Base-by-base conservation (phyloP, 352 stramenopile species). In the Elongisporangium prolatum region DNA sequence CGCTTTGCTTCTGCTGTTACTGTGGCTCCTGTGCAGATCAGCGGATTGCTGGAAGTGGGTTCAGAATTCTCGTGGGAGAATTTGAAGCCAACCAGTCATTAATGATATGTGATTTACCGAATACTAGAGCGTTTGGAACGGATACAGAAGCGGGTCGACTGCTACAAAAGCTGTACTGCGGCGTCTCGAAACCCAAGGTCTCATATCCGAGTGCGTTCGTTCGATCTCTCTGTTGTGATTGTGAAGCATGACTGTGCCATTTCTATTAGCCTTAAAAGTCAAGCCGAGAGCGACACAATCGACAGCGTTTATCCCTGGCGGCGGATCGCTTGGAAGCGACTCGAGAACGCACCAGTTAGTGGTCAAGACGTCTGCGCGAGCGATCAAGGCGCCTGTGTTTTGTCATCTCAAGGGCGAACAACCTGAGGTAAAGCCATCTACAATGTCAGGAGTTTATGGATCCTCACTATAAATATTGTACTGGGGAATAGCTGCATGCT, bases 101-200 rank as follows among this genome's bases (percentile, higher is more conserved):
- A 56, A 1, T 50, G 11, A 34, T 52, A 2, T 3, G 34, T 44
- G 8, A 17, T 44, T 14, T 38, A 20, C 14, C 28, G 17, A 7
- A 37, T 40, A 51, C 1, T 38, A 93, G 81, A 48, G 77, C 74
- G 2, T 93, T 93, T 63, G 84, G 80, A 4, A 82, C 65, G 13
- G 84, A 91, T 53, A 90, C 84, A 10, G 84, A 93, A 56, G 81
- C 84, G 1, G 84, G 84, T 11, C 56, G 77, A 22, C 55, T 93
- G 60, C 66, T 93, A 21, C 89, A 88, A 71, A 87, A 86, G 52
- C 56, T 93, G 13, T 93, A 93, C 51, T 79, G 76, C 20, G 77
- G 77, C 21, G 77, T 68, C 13, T 48, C 65, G n/a, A 93, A 90
- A 52, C 80, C 81, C 7, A 70, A 83, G 40, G 69, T 93, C n/a